Evolutionary conservation across 257 asterid species (phyloP).

Genomic region (Agastache rugosa): DNA sequence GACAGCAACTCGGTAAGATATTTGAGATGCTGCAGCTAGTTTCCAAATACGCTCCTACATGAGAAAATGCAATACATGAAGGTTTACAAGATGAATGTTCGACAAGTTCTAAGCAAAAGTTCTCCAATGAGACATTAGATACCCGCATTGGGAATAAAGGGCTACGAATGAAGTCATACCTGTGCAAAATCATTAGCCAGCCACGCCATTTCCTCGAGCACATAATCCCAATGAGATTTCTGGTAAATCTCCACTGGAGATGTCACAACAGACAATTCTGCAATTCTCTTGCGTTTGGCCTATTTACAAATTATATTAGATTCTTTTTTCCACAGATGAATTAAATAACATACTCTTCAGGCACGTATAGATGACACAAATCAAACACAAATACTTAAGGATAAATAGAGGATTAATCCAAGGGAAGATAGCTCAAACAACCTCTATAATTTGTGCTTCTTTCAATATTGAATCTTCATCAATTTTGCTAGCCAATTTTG

Average conservation of each 20-base stretch:
- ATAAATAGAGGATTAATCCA: no score
- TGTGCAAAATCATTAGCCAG: conserved; percentile 97
- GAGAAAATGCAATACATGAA: conserved; percentile 38
- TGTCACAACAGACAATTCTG: conserved; percentile 62
- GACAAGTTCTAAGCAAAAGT: neutral
- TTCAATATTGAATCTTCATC: conserved; percentile 85
- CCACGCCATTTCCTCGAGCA: conserved; percentile 97
- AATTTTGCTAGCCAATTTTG: conserved; percentile 45
- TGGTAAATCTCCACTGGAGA: conserved; percentile 51
- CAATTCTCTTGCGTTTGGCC: conserved; percentile 87
- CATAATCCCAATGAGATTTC: conserved; percentile 91
- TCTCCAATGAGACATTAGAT: conserved; percentile 22
- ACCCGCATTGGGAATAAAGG: conserved; percentile 11
- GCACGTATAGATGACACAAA: conserved; percentile 24
- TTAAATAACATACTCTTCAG: conserved; percentile 29
- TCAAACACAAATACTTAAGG: conserved; percentile 25
- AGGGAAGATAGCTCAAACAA: no score
- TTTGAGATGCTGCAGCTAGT: conserved; percentile 70
- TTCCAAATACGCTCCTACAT: conserved; percentile 94
- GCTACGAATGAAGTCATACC: conserved; percentile 51
- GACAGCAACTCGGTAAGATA: conserved; percentile 61
- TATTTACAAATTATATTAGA: conserved; percentile 52
- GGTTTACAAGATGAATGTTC: conserved; percentile 21
- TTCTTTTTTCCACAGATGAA: conserved; percentile 36
- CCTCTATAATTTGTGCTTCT: conserved; percentile 93